These are phyloP conservation scores for Albophoma yamanashiensis DNA, from an alignment of 2,329 filamentous ascomycete genomes.

Conservation along the genomic window DNA sequence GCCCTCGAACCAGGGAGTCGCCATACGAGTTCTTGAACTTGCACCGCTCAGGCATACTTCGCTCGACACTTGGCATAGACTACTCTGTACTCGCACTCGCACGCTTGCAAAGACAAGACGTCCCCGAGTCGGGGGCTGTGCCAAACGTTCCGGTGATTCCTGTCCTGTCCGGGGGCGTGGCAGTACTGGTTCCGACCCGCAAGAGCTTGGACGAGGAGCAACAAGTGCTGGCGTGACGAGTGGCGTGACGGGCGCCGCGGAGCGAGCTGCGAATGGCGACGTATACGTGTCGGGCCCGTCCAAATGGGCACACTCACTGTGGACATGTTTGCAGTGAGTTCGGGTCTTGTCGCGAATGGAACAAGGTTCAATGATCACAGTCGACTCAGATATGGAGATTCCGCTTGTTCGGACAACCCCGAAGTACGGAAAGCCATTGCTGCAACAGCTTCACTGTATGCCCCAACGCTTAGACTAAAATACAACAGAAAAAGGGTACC, in stretches of 20 bases:
- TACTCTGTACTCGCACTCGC: no score
- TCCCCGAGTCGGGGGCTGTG: no score
- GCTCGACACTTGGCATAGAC: no score
- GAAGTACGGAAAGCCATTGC: background rate
- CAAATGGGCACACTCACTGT: background rate
- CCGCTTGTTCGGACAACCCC: background rate
- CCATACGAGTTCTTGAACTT: no score
- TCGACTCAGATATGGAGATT: background rate
- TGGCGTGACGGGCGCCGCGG: background rate
- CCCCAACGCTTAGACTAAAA: background rate
- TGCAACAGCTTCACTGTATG: background rate
- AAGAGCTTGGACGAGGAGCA: background rate
- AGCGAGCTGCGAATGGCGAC: background rate
- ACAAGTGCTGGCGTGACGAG: background rate
- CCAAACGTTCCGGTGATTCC: no score
- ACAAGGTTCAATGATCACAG: background rate
- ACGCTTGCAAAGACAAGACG: no score
- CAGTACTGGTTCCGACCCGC: no score
- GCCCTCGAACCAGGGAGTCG: no score
- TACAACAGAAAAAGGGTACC: background rate
- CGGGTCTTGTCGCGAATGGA: background rate
- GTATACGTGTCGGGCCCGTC: background rate
- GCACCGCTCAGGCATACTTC: no score
- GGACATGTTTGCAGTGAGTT: background rate
- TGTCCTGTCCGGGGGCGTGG: background rate